Evolutionary conservation across 192 early-diverging fungal species (phyloP), one percentile per base, ranked within the genome.

Genomic region (Coemansia asiatica): DNA sequence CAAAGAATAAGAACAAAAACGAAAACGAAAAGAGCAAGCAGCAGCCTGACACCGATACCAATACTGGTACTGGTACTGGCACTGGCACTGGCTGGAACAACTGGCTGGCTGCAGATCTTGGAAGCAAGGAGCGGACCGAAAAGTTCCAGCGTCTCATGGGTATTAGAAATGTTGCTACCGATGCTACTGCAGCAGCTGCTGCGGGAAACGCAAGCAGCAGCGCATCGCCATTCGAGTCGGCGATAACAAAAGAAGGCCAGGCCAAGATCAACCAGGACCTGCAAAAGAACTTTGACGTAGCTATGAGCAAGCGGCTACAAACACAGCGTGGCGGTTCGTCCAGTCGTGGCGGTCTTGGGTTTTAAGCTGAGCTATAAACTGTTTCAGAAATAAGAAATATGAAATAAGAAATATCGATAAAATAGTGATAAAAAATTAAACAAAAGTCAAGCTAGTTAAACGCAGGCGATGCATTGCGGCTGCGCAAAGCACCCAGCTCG

Each of bases 61-160:
- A n/a, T n/a, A n/a, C n/a, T n/a, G n/a, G n/a, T n/a, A n/a, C n/a
- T n/a, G n/a, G n/a, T n/a, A n/a, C n/a, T n/a, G n/a, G n/a, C n/a
- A n/a, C 19, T 33, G 21, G 47, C 27, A 22, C 50, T 2, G 69
- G 78, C 19, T 81, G 78, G 78, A 81, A 81, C 66, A 81, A 81
- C 69, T 81, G 78, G 78, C 57, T 63, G 5, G 69, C 61, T 0
- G 78, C 78, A 0, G 66, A 75, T 26, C 75, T 81, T 56, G 69
- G 68, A 8, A 69, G 61, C 69, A 72, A 75, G 8, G 69, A 61
- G 38, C 78, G 78, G 63, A 81, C 71, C 29, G 59, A 59, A 50
- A 81, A 81, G 66, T 81, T 81, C 31, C 51, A 75, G 60, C 72
- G 73, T 44, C 68, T 81, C 69, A 75, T 81, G 78, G 78, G 78